These are phyloP conservation scores for Paracorniculantispora psalliotae DNA, from an alignment of 2,329 filamentous ascomycete species.

Conservation along the genomic window DNA sequence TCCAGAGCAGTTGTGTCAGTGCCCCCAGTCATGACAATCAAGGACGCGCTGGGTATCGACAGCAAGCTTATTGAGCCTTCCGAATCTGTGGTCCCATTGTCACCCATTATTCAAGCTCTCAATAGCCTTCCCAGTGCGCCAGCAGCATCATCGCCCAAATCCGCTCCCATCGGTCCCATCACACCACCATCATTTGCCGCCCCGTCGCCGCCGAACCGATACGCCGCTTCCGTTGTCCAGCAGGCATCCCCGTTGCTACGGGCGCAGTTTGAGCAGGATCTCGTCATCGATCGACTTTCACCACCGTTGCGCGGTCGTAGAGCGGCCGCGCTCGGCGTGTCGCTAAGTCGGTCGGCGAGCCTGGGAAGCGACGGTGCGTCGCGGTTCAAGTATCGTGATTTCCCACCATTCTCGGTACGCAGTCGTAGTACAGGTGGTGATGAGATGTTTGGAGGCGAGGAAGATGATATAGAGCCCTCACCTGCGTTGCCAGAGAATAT, in stretches of 20 bases:
- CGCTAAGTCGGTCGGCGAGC: slow-evolving; percentile 32
- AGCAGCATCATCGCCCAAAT: slow-evolving; percentile 16
- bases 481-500: slow-evolving; percentile 30
- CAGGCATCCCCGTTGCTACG: slow-evolving; percentile 30
- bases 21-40: slow-evolving; percentile 16
- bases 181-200: slow-evolving; percentile 24
- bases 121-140: slow-evolving; percentile 16
- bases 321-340: slow-evolving; percentile 13
- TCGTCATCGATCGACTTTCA: slow-evolving; percentile 34
- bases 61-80: slow-evolving; percentile 18
- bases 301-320: slow-evolving; percentile 27
- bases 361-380: slow-evolving; percentile 27
- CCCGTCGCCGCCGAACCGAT: slow-evolving; percentile 24
- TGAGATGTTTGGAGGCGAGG: slow-evolving; percentile 15
- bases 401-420: slow-evolving; percentile 32
- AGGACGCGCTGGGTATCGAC: slow-evolving; percentile 31
- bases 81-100: slow-evolving; percentile 22
- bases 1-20: not conserved
- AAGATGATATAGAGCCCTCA: slow-evolving; percentile 23
- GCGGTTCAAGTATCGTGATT: slow-evolving; percentile 29
- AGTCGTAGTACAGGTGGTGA: slow-evolving; percentile 27
- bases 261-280: slow-evolving; percentile 33
- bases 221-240: slow-evolving; percentile 24
- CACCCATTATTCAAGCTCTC: slow-evolving; percentile 28
- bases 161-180: slow-evolving; percentile 21